Base-by-base conservation (phyloP, 2,329 filamentous ascomycete genomes). In the Claviceps africana region DNA sequence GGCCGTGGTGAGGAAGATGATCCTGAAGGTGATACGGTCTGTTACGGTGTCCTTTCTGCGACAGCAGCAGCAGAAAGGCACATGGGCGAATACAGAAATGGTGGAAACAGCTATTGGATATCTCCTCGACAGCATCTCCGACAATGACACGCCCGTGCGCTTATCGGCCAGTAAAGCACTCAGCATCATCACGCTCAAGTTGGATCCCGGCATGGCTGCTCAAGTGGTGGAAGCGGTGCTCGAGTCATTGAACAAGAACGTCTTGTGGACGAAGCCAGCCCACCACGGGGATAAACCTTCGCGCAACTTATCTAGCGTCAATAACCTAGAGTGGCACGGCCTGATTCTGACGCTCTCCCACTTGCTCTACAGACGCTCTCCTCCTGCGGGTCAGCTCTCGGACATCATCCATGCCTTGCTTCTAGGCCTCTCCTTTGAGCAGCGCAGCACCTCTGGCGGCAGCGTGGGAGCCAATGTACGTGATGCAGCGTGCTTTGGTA, bases 401-500 rank as follows among this genome's bases (percentile, higher is more conserved):
- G 77, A 84, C 51, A 86, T 95, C 43, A 73, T 95, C 2, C 82
- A 86, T 54, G 83, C 86, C 2, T 73, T 97, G 17, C 70, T 95
- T 0, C 77, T 86, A 10, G 90, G 88, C 0, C 73, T 97, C 28
- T 82, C 82, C 1, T 98, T 97, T 62, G 90, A 98, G 66, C 88
- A 95, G 61, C 79, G 90, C 54, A 86, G 85, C 46, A 79, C 88
- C 0, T 88, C 88, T 3, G 91, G 93, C n/a, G 82, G 78, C 13
- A 90, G 88, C 3, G 75, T 91, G 11, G 93, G 93, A 2, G 85
- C 87, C 1, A 95, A 94, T 59, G 90, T 98, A 17, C 81, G 93
- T 47, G 93, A 98, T 70, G 91, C 93, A 13, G 88, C 93, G 3
- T 96, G 90, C 64, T 98, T 97, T 64, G 93, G 93, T 7, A 84